Evolutionary conservation across 371 early-diverging fungal species (phyloP), one percentile per base, ranked within the genome.

Genomic region (Mortierella sp.): DNA sequence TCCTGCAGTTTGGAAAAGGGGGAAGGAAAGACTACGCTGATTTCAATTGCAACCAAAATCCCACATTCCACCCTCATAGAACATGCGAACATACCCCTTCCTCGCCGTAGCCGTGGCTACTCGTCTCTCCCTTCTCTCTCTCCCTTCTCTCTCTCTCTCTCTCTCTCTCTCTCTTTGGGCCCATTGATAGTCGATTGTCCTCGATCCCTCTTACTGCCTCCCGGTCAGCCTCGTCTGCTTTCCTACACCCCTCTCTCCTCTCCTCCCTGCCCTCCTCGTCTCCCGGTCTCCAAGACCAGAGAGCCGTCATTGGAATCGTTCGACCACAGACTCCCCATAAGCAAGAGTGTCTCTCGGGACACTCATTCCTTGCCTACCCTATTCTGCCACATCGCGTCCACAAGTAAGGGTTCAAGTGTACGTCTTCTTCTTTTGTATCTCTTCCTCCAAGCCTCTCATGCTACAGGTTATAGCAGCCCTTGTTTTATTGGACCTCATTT

Each of bases 21-120:
- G 45, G 16, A 53, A 37, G 14, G 18, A 46, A 57, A 56, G 56
- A 48, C 65, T 37, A 51, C 55, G 52, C 46, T 45, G 62, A 69
- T 74, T 74, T 74, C 70, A 47, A 74, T 69, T 74, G 70, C 66
- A 74, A 69, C 75, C 62, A 69, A 63, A 64, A 72, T 72, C 66
- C 57, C 66, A 73, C 68, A 73, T 73, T 73, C 73, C 73, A 65
- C 59, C 60, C 47, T 16, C 25, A 23, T 57, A 37, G 37, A 37
- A 37, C 37, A 37, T 37, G 9, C 37, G 37, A 37, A 37, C n/a
- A 1, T 28, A 37, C 23, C 23, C 30, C 18, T 37, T 37, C 37
- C 37, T 30, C 37, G 30, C 37, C 26, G 29, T n/a, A 15, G 15
- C 5, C 18, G 47, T 7, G 21, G 50, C 62, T n/a, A n/a, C n/a